Base-by-base conservation (phyloP, 169 alveolate genomes). In the Babesia bovis region DNA sequence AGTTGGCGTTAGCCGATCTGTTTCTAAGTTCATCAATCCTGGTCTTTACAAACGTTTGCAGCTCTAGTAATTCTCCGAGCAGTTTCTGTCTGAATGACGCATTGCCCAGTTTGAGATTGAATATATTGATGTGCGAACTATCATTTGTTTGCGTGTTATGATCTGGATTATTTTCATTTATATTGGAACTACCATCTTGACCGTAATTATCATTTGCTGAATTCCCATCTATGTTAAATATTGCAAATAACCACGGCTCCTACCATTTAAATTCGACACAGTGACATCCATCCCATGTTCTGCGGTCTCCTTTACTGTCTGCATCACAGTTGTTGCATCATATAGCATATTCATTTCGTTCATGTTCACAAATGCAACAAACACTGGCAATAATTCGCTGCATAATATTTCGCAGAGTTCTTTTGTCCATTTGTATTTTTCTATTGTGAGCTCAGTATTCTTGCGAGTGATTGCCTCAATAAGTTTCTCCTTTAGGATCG, bases 11-110 rank as follows among this genome's bases (percentile, higher is more conserved):
- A 7, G 52, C 55, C 0, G 71, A 57, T 21, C 61, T 61, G 26
- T 59, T 56, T 21, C 45, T 57, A 55, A 70, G 57, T 41, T 71
- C 74, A 25, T 81, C 74, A 9, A 60, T 55, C 42, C 84, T 25
- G 33, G 59, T 49, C 25, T 44, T 33, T 25, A 81, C 57, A 60
- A 81, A 81, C 2, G 76, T 50, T 44, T 19, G 49, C 44, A 81
- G 57, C 67, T 81, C 84, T 23, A 60, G 4, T 45, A 81, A 21
- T 28, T 81, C 88, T 36, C 88, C 76, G 17, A 81, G 57, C 0
- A 67, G 49, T 12, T 68, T 51, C 61, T 78, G 57, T 23, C 82
- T 52, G 56, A 65, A 78, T 44, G 73, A 30, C 12, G 76, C 15
- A 36, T 69, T 66, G 5, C 87, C 87, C 36, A 78, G 57, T 23